Percentiles rank a stretch among this genome's conserved stretches.
Conservation (phyloP, 225 moss, liverwort and hornwort genomes). For the Pseudisothecium myosuroides region DNA sequence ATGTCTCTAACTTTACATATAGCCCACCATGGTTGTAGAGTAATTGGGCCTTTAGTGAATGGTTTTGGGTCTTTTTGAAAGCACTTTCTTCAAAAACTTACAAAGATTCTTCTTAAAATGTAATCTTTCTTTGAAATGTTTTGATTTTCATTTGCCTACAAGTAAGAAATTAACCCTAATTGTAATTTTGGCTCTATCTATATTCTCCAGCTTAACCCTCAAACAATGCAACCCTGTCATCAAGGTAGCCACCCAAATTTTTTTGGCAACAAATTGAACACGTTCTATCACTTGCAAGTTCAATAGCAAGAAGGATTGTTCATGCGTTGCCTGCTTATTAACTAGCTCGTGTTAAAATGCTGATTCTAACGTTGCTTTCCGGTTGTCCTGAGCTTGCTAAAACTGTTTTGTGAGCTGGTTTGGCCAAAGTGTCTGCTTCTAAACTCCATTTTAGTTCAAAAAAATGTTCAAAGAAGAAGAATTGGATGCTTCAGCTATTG, state of each 20-base stretch:
- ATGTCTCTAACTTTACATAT: not conserved
- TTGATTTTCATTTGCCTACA: not conserved
- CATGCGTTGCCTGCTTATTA: not conserved
- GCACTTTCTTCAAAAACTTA: not conserved
- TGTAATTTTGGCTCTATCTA: not conserved
- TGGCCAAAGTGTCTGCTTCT: not conserved
- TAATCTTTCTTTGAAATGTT: not conserved
- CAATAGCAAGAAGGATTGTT: not conserved
- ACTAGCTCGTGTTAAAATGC: not conserved
- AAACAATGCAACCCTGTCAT: not conserved
- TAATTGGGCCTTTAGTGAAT: not conserved
- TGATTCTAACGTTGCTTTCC: not conserved
- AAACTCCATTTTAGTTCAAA: not conserved
- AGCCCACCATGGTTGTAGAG: too few species aligned
- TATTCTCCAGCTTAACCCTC: not conserved
- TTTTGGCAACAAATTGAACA: not conserved
- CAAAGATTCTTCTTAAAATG: not conserved
- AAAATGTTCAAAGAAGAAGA: not conserved
- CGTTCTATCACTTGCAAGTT: not conserved
- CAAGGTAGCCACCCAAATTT: too few species aligned
- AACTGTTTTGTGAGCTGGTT: not conserved
- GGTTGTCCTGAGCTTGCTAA: not conserved
- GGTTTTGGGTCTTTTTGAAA: not conserved
- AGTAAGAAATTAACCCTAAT: not conserved
- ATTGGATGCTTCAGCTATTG: not conserved